These are phyloP conservation scores for Cladosporium sp. DNA, from an alignment of 2,329 filamentous ascomycete genomes.

Conservation along the genomic window DNA sequence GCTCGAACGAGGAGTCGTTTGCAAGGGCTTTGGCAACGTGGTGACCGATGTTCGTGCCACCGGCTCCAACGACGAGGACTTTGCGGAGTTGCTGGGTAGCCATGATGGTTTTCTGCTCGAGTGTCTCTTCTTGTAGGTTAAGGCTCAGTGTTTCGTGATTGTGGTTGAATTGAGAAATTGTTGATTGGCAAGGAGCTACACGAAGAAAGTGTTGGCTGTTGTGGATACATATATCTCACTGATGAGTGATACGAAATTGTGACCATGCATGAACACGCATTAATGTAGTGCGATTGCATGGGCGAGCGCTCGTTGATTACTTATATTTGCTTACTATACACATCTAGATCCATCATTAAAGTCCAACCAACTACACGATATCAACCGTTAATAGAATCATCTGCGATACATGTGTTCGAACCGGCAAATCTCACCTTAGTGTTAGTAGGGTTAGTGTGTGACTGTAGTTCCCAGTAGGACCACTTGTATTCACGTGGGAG, in stretches of 20 bases:
- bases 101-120: neutral
- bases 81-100: constrained; percentile 15
- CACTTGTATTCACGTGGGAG: neutral
- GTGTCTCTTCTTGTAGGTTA: neutral
- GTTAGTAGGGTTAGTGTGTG: neutral
- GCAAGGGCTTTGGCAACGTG: constrained; percentile 24
- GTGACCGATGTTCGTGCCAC: constrained; percentile 25
- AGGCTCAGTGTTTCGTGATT: neutral
- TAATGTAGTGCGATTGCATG: neutral
- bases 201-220: neutral
- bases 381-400: neutral
- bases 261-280: neutral
- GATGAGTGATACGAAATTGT: neutral
- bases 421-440: neutral
- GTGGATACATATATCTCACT: neutral
- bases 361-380: neutral
- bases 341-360: neutral
- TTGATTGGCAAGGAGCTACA: neutral
- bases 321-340: neutral
- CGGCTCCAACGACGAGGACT: constrained; percentile 25
- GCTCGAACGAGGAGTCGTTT: constrained; percentile 17
- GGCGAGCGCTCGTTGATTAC: neutral
- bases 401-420: neutral
- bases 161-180: neutral
- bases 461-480: too few relatives aligned